phyloP scores from a whole-genome alignment of 176 grass and related monocot genomes.

The Lolium rigidum region DNA sequence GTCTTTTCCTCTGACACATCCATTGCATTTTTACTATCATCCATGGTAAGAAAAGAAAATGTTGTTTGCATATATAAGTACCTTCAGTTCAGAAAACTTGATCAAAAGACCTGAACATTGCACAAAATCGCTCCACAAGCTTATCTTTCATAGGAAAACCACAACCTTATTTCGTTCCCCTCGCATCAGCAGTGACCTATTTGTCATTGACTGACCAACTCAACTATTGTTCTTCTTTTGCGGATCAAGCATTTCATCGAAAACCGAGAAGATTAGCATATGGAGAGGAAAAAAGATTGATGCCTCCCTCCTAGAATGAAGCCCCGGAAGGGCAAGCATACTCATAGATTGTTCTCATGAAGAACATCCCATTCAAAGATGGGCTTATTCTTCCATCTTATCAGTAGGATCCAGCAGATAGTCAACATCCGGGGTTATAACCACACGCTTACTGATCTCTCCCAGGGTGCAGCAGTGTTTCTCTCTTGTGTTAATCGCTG shows the following conservation, averaged over 20 bases:
- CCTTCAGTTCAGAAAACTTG: constrained; percentile 13
- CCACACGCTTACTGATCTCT: constrained; percentile 57
- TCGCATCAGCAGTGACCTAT: neutral
- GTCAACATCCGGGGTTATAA: constrained; percentile 64
- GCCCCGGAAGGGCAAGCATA: neutral
- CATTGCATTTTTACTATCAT: neutral
- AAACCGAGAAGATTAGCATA: constrained; percentile 29
- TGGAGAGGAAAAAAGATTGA: neutral
- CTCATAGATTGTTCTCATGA: neutral
- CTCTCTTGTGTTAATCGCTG: constrained; percentile 63
- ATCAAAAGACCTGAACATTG: neutral
- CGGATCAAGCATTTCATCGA: neutral
- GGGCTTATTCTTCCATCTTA: constrained; percentile 40
- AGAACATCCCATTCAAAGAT: neutral
- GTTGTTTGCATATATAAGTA: neutral
- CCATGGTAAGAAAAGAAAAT: neutral
- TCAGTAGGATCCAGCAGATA: constrained; percentile 58
- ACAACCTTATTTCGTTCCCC: neutral
- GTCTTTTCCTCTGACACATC: neutral
- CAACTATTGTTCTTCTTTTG: neutral
- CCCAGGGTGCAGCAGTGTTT: constrained; percentile 80
- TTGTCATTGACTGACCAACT: neutral
- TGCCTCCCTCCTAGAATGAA: neutral
- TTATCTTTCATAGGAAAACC: constrained; percentile 19
- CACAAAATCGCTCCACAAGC: neutral